These are phyloP conservation scores for Fraxinus xanthoxyloides DNA, from an alignment of 305 asterid genomes.

Conservation along the genomic window DNA sequence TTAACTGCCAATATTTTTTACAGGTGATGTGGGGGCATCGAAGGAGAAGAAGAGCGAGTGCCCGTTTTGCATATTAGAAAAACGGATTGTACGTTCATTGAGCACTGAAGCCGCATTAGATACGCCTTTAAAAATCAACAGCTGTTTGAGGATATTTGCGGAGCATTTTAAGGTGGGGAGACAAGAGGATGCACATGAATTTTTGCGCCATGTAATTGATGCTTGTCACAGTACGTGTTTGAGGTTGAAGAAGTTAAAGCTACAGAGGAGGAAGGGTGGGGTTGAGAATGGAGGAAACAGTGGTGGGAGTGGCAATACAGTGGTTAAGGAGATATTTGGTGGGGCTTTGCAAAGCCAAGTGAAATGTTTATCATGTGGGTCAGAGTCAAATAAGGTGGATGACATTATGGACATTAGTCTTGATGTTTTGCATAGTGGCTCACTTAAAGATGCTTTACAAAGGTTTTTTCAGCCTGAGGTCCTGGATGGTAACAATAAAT, in stretches of 20 bases:
- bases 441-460: slow-evolving; percentile 80
- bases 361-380: slow-evolving; percentile 92
- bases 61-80: slow-evolving; percentile 91
- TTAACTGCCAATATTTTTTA: slow-evolving; percentile 18
- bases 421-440: slow-evolving; percentile 79
- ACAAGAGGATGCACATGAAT: slow-evolving; percentile 99
- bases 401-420: slow-evolving; percentile 98
- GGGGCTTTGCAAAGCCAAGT: slow-evolving; percentile 95
- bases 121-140: slow-evolving; percentile 69
- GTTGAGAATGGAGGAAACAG: slow-evolving; percentile 49
- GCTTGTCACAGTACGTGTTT: slow-evolving; percentile 94
- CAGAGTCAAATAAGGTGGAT: slow-evolving; percentile 93
- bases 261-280: slow-evolving; percentile 55
- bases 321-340: slow-evolving; percentile 93
- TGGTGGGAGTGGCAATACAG: slow-evolving; percentile 56
- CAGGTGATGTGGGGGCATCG: slow-evolving; percentile 69
- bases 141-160: slow-evolving; percentile 75
- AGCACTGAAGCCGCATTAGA: slow-evolving; percentile 59
- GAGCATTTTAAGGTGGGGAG: slow-evolving; percentile 86
- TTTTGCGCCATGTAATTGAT: slow-evolving; percentile 94
- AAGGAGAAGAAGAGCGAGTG: slow-evolving; percentile 85
- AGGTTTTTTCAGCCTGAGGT: slow-evolving; percentile 87
- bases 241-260: slow-evolving; percentile 81
- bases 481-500: slow-evolving; percentile 90
- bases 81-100: slow-evolving; percentile 74